These are phyloP conservation scores for Coleophoma crateriformis DNA, from an alignment of 2,329 filamentous ascomycete species.

Conservation along the genomic window DNA sequence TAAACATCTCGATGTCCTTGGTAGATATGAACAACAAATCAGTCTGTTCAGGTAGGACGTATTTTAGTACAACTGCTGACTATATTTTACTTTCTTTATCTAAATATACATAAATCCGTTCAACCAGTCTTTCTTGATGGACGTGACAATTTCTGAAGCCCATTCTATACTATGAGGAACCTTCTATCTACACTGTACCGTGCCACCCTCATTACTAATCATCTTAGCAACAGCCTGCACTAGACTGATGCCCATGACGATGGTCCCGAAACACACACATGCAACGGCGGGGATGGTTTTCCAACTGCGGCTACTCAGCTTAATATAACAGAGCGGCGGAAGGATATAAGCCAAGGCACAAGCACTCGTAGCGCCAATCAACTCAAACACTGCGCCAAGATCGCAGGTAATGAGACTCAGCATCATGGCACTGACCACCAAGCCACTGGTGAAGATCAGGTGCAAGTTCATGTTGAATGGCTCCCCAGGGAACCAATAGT, in stretches of 20 bases:
- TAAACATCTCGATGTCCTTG: too few relatives aligned
- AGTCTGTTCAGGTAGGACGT: too few relatives aligned
- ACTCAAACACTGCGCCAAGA: slow-evolving; percentile 87
- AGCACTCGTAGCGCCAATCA: slow-evolving; percentile 92
- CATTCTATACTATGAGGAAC: too few relatives aligned
- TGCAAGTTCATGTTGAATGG: slow-evolving; percentile 76
- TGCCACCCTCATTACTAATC: slow-evolving; percentile 23
- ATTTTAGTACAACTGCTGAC: too few relatives aligned
- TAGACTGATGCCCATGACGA: slow-evolving; percentile 76
- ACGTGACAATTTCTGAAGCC: too few relatives aligned
- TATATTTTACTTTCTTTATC: too few relatives aligned
- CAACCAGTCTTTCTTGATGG: too few relatives aligned
- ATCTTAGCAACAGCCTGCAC: slow-evolving; percentile 69
- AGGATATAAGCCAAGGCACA: slow-evolving; percentile 93
- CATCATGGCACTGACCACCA: slow-evolving; percentile 74
- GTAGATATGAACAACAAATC: too few relatives aligned
- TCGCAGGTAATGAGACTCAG: slow-evolving; percentile 86
- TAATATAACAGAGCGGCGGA: slow-evolving; percentile 92
- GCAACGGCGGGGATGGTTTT: slow-evolving; percentile 67
- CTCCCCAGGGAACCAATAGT: slow-evolving; percentile 60
- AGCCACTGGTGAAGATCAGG: slow-evolving; percentile 74
- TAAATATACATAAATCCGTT: too few relatives aligned
- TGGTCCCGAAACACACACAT: slow-evolving; percentile 71
- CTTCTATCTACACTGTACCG: slow-evolving; percentile 12
- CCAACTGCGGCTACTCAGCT: slow-evolving; percentile 73